Base-by-base conservation (phyloP, 768 basidiomycete species). In the Mycena belliarum region DNA sequence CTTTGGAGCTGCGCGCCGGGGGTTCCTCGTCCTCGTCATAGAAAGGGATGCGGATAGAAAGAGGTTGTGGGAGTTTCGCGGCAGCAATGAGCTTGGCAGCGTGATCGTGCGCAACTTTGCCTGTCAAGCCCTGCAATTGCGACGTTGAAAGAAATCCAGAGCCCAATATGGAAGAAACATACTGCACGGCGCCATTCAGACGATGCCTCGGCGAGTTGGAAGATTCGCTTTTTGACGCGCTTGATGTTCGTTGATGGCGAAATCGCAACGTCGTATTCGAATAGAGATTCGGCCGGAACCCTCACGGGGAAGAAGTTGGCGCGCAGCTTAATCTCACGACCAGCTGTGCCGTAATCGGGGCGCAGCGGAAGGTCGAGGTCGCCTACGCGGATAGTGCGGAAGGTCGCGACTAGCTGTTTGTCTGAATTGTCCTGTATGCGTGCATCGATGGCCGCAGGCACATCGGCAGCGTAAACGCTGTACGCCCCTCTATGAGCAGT, bases 231-330 rank as follows among this genome's bases (percentile, higher is more conserved):
- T 64, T 82, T 83, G 24, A 86, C 76, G 26, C 84, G 77, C 43
- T 73, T 73, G 0, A 80, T 80, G 32, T 77, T 76, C 7, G 76
- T 74, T n/a, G 73, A 69, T 0, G 86, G 85, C 7, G 76, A 69
- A 29, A 88, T 82, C 2, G 77, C 65, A 16, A 89, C 79, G 55
- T 81, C 77, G 65, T 90, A 91, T 55, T 91, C 88, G 65, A 76
- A 84, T 10, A 85, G 64, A 2, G 77, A 70, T 0, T 73, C 76
- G 37, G 80, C 78, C 2, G 79, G 78, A 11, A 83, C 68, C 45
- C 74, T 75, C 25, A 90, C 75, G 0, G 86, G 78, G 69, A 89
- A 89, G 73, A 85, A 88, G 64, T 90, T 91, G 44, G 87, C 77
- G 8, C 89, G 78, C 16, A 89, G 68, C 42, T 74, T 79, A 64